phyloP scores from a whole-genome alignment of 106 monocot species.

The Phalaenopsis aphrodite region DNA sequence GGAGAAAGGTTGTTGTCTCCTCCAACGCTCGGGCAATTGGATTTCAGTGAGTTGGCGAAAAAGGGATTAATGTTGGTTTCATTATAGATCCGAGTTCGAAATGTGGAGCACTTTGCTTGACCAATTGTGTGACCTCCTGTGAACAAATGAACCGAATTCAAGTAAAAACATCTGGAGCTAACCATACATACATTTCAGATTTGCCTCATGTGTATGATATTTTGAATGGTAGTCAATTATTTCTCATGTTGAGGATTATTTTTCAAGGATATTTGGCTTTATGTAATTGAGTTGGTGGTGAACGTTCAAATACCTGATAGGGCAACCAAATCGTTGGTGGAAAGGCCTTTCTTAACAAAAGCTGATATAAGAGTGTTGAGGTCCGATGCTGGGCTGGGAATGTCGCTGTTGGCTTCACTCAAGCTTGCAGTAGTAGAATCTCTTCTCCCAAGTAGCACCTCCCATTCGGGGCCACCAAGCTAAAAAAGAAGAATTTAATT shows the following conservation, averaged over 20 bases:
- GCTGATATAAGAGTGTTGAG: conserved; percentile 34
- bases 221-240: too few relatives aligned
- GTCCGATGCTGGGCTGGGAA: conserved; percentile 34
- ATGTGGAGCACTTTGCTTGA: conserved; percentile 30
- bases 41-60: conserved; percentile 20
- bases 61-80: conserved; percentile 36
- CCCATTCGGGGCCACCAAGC: conserved; percentile 75
- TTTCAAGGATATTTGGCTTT: background rate
- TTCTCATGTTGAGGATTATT: too few relatives aligned
- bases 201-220: too few relatives aligned
- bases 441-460: conserved; percentile 56
- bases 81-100: conserved; percentile 39
- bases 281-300: background rate
- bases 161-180: too few relatives aligned
- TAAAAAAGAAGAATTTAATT: conserved; percentile 3
- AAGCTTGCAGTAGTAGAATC: conserved; percentile 65
- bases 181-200: too few relatives aligned
- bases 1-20: conserved; percentile 33
- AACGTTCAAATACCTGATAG: conserved; percentile 31
- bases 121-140: conserved; percentile 51
- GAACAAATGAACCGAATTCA: background rate
- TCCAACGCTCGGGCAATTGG: conserved; percentile 27
- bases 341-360: conserved; percentile 41
- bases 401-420: conserved; percentile 44
- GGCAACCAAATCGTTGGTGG: conserved; percentile 38